A percentile compares a stretch with the other conserved stretches of the same genome.
Evolutionary conservation across 257 asterid genomes (phyloP).

Genomic region (Thymus quinquecostatus): DNA sequence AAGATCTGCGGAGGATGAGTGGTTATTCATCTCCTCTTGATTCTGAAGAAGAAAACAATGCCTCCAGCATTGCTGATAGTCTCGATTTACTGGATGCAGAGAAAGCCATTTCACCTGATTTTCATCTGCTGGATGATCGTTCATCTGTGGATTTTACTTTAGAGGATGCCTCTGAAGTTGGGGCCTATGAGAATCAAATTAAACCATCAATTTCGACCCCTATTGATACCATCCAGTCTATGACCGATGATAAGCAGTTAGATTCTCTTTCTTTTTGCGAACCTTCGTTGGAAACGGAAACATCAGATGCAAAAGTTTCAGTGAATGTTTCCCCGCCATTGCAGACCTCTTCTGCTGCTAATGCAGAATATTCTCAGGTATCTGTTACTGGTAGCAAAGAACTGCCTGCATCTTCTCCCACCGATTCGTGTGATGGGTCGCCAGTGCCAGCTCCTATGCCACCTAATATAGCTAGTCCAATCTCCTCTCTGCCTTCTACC

Average conservation of each 20-base stretch:
- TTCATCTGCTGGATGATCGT: conserved; percentile 66
- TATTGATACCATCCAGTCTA: conserved; percentile 39
- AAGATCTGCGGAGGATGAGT: conserved; percentile 80
- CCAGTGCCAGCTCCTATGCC: conserved; percentile 31
- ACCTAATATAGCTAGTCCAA: conserved; percentile 27
- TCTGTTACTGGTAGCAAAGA: conserved; percentile 19
- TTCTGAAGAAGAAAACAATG: conserved; percentile 93
- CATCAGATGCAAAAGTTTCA: conserved; percentile 36
- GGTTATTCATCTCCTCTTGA: conserved; percentile 86
- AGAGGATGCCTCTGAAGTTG: conserved; percentile 61
- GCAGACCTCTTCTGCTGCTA: conserved; percentile 32
- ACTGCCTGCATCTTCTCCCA: conserved; percentile 31
- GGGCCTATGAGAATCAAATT: conserved; percentile 48
- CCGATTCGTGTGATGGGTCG: conserved; percentile 30
- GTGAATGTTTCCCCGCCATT: conserved; percentile 33
- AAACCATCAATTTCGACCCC: conserved; percentile 38
- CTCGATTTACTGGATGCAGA: conserved; percentile 86
- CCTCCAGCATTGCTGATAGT: conserved; percentile 90
- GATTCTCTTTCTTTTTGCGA: conserved; percentile 43
- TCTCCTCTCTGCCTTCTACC: conserved; percentile 30
- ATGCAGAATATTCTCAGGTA: conserved; percentile 30
- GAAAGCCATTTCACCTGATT: conserved; percentile 64
- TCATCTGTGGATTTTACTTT: conserved; percentile 58
- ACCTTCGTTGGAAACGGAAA: conserved; percentile 37
- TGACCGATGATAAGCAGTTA: conserved; percentile 42